Base-by-base conservation (phyloP, 768 basidiomycete species). In the Mycena epipterygia region DNA sequence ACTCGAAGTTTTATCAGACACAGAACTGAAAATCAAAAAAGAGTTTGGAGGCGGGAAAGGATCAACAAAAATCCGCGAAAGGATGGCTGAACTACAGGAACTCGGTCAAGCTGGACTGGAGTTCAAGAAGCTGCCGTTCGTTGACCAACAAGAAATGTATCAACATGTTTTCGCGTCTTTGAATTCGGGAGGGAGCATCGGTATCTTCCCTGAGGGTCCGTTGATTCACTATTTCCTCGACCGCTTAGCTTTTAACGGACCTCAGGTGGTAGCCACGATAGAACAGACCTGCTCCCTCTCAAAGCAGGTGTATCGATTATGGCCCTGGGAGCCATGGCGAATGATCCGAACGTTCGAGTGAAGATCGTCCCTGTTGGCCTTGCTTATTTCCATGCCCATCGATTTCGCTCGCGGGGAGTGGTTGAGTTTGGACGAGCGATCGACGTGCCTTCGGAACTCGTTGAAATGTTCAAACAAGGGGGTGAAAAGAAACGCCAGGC, bases 231-330 rank as follows among this genome's bases (percentile, higher is more conserved):
- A n/a, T n/a, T n/a, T 11, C 3, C 35, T 48, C n/a, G 52, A 23
- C n/a, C 25, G 60, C 70, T 56, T 16, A 13, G 23, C 19, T 23
- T 41, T n/a, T 29, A 27, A 23, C 17, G 37, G 39, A 52, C 29
- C 9, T 41, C 17, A 98, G 97, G 98, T 74, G 98, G 98, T 64
- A 98, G 97, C 68, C 98, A 99, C 80, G 98, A 99, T 81, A 92
- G 98, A 44, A 97, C 95, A 12, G 96, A 99, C 81, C 88, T 99
- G 56, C 89, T 99, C 23, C 98, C 98, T 3, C 87, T 99, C 48
- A 99, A 99, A 82, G 98, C 98, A 32, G 98, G 98, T 7, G 97
- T 99, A 37, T 94, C 96, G 2, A 89, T 99, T 75, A 99, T 99
- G 97, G 97, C 98, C 27, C 87, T 99, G 12, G 98, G 98, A 29